phyloP scores from a whole-genome alignment of 164 flowering plant species.

The Euptelea pleiosperma region DNA sequence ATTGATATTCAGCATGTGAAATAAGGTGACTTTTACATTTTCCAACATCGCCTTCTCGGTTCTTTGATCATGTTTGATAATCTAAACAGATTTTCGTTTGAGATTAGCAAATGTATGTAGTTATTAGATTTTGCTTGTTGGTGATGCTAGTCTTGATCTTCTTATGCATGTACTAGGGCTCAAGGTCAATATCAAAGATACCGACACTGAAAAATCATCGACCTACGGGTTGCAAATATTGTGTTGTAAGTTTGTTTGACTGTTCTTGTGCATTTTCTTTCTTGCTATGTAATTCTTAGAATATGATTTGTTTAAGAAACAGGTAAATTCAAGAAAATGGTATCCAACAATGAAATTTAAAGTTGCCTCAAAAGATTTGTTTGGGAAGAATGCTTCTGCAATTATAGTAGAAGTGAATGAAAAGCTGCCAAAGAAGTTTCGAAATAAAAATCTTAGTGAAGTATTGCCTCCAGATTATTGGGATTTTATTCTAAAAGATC shows the following conservation, averaged over 20 bases:
- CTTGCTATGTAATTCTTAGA: background rate
- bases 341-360: constrained; percentile 71
- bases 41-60: too few species aligned
- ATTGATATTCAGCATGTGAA: too few species aligned
- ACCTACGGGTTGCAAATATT: constrained; percentile 60
- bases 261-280: constrained; percentile 4
- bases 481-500: constrained; percentile 65
- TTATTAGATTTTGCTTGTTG: background rate
- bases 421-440: constrained; percentile 28
- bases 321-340: constrained; percentile 38
- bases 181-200: constrained; percentile 14
- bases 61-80: too few species aligned
- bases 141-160: constrained; percentile 18
- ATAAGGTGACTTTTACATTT: too few species aligned
- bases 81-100: too few species aligned
- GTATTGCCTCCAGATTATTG: constrained; percentile 72
- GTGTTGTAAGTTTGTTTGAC: constrained; percentile 54
- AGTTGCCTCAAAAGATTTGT: constrained; percentile 47
- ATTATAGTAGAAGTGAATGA: constrained; percentile 57
- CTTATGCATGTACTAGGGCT: constrained; percentile 36
- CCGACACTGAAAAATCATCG: background rate
- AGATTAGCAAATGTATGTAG: background rate
- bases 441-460: constrained; percentile 14
- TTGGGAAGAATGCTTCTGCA: constrained; percentile 33
- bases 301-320: constrained; percentile 20